phyloP scores from a whole-genome alignment of 768 basidiomycete species.

The Glaciozyma antarctica region DNA sequence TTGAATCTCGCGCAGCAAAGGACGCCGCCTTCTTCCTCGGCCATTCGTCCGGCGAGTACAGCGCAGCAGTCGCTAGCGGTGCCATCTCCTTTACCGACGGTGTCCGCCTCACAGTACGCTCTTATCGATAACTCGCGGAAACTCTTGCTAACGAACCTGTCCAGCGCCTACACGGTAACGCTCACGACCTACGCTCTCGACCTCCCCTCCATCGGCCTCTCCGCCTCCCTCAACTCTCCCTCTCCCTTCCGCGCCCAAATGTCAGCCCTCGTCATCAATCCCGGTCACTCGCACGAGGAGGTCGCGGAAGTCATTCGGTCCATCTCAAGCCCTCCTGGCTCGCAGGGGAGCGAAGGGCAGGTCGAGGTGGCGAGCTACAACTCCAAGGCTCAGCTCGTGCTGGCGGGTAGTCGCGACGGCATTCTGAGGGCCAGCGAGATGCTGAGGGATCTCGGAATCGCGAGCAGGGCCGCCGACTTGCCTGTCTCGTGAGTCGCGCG shows the following conservation, averaged over 20 bases:
- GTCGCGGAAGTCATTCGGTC: slow-evolving; percentile 23
- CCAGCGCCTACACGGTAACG: slow-evolving; percentile 35
- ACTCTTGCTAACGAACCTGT: no score
- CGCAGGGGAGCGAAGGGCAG: slow-evolving; percentile 21
- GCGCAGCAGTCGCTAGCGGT: slow-evolving; percentile 34
- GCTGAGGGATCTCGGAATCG: slow-evolving; percentile 31
- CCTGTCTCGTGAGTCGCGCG: slow-evolving; percentile 28
- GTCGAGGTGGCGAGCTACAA: slow-evolving; percentile 37
- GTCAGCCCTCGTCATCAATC: slow-evolving; percentile 34
- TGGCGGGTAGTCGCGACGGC: slow-evolving; percentile 33
- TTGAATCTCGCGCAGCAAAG: slow-evolving; percentile 11
- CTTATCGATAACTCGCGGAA: background rate
- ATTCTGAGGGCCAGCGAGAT: slow-evolving; percentile 32
- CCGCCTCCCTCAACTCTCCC: slow-evolving; percentile 22
- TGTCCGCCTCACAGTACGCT: slow-evolving; percentile 30
- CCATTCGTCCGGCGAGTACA: slow-evolving; percentile 35
- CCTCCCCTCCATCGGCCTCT: slow-evolving; percentile 31
- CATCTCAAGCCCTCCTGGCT: background rate
- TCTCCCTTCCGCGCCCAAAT: slow-evolving; percentile 31
- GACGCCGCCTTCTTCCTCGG: slow-evolving; percentile 29
- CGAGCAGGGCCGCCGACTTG: slow-evolving; percentile 33
- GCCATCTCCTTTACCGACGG: slow-evolving; percentile 33
- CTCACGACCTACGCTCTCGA: slow-evolving; percentile 31
- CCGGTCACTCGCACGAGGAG: slow-evolving; percentile 28
- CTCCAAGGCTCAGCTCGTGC: slow-evolving; percentile 33